Conservation (phyloP, 2,329 filamentous ascomycete genomes). For the Diaporthe citri region DNA sequence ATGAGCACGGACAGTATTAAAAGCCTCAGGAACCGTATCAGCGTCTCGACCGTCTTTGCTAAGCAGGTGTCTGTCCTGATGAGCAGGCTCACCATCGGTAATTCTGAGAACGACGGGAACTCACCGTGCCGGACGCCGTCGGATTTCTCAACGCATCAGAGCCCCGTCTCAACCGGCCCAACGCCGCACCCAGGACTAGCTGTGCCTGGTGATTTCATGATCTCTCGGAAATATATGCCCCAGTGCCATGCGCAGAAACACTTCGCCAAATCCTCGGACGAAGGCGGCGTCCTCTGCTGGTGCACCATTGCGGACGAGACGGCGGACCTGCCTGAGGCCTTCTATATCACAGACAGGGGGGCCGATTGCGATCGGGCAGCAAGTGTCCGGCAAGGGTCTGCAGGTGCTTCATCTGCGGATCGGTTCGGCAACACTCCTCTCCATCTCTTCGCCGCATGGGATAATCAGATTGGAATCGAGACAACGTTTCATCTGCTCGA, state of each 20-base stretch:
- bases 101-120: slow-evolving; percentile 26
- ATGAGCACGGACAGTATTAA: slow-evolving; percentile 53
- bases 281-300: slow-evolving; percentile 46
- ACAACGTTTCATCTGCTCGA: slow-evolving; percentile 47
- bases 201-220: slow-evolving; percentile 65
- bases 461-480: slow-evolving; percentile 42
- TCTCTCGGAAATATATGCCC: slow-evolving; percentile 43
- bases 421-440: slow-evolving; percentile 62
- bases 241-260: slow-evolving; percentile 32
- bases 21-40: slow-evolving; percentile 48
- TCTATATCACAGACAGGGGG: slow-evolving; percentile 47
- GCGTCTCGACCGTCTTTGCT: slow-evolving; percentile 38
- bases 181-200: slow-evolving; percentile 47
- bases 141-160: slow-evolving; percentile 20
- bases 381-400: slow-evolving; percentile 43
- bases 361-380: slow-evolving; percentile 47
- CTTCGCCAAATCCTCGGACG: slow-evolving; percentile 33
- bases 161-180: slow-evolving; percentile 44
- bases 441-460: slow-evolving; percentile 59
- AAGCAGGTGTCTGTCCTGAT: slow-evolving; percentile 52
- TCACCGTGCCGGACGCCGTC: slow-evolving; percentile 34
- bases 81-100: slow-evolving; percentile 45
- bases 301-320: slow-evolving; percentile 49
- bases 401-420: slow-evolving; percentile 47
- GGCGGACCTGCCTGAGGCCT: slow-evolving; percentile 38